A percentile compares a stretch with the other conserved stretches of the same genome.
phyloP scores from a whole-genome alignment of 208 protist species.

The Angomonas deanei region DNA sequence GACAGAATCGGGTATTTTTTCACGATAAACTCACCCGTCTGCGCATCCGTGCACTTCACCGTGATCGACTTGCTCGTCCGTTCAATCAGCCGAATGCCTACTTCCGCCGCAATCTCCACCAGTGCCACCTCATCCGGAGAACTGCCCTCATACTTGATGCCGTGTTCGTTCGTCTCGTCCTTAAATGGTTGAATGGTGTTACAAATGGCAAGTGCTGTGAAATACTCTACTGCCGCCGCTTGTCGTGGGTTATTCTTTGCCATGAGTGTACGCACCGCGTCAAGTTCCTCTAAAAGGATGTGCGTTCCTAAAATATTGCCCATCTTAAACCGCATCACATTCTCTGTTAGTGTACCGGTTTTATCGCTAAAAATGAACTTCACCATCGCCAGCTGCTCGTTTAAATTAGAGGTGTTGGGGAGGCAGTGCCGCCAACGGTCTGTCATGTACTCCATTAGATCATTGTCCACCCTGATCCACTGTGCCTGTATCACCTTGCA shows the following conservation, averaged over 20 bases:
- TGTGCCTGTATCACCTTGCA: constrained; percentile 88
- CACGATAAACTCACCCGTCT: constrained; percentile 9
- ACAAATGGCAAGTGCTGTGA: constrained; percentile 74
- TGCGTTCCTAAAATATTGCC: constrained; percentile 60
- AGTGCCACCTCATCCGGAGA: constrained; percentile 93
- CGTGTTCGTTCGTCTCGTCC: constrained; percentile 19
- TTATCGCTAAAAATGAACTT: constrained; percentile 91
- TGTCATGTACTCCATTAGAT: constrained; percentile 81
- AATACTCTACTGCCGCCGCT: constrained; percentile 55
- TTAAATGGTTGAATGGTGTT: constrained; percentile 85
- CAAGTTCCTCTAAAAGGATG: constrained; percentile 45
- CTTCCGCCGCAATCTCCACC: constrained; percentile 63
- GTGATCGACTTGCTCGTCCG: constrained; percentile 60
- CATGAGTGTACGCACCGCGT: constrained; percentile 19
- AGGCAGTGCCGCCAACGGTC: constrained; percentile 61
- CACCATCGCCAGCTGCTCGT: constrained; percentile 88
- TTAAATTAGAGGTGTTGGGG: constrained; percentile 88
- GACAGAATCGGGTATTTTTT: constrained; percentile 76
- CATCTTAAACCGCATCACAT: constrained; percentile 83
- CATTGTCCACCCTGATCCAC: constrained; percentile 80
- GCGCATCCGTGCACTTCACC: constrained; percentile 14
- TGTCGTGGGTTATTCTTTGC: constrained; percentile 17
- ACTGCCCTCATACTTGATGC: constrained; percentile 84
- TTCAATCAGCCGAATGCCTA: constrained; percentile 57
- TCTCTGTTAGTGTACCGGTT: constrained; percentile 92